Percentiles rank a stretch among this genome's conserved stretches.
These are phyloP conservation scores for Suhomyces coccinellae DNA, from an alignment of 1,139 yeast genomes.

Conservation along the genomic window DNA sequence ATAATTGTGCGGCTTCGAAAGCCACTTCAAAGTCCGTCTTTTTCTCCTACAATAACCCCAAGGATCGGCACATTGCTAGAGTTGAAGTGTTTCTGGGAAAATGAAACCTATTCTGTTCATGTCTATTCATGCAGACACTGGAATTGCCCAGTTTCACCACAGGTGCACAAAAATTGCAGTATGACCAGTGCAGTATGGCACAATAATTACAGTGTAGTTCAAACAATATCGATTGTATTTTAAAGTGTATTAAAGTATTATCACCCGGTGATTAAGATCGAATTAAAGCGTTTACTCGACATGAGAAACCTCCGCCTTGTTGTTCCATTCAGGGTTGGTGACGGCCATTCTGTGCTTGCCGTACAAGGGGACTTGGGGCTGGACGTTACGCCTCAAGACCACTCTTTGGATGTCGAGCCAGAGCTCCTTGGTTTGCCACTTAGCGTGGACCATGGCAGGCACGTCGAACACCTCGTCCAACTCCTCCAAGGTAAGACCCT, in stretches of 20 bases:
- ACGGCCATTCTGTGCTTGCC: conserved; percentile 59
- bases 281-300: conserved; percentile 29
- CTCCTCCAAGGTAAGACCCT: conserved; percentile 68
- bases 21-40: no score
- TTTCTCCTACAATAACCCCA: no score
- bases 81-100: no score
- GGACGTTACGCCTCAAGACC: conserved; percentile 43
- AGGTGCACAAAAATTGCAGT: no score
- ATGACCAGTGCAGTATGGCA: no score
- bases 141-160: no score
- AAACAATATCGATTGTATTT: background rate
- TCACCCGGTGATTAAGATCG: conserved; percentile 6
- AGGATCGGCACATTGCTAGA: no score
- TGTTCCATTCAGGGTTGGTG: conserved; percentile 61
- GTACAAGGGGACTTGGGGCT: conserved; percentile 55
- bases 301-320: conserved; percentile 52
- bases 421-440: conserved; percentile 51
- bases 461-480: conserved; percentile 70
- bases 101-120: no score
- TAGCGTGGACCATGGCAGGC: conserved; percentile 54
- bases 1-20: no score
- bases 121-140: no score
- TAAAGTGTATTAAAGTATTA: background rate
- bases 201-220: background rate
- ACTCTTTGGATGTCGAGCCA: conserved; percentile 45